Evolutionary conservation across 2,329 filamentous ascomycete species (phyloP).

Genomic region (Pseudogymnoascus sp.): DNA sequence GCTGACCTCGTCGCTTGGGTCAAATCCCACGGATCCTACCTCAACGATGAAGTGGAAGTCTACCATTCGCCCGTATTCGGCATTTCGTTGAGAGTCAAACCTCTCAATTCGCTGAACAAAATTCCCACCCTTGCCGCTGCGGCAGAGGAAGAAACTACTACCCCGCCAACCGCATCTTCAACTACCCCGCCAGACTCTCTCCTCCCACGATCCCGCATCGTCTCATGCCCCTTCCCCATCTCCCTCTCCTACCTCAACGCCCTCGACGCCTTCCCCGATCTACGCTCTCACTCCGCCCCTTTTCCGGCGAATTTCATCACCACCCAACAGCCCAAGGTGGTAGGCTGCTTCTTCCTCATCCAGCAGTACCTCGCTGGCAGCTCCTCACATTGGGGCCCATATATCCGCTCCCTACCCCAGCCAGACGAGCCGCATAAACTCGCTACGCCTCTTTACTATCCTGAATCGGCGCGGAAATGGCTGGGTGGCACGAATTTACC

Average conservation of each 20-base stretch:
- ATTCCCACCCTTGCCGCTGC: constrained; percentile 32
- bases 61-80: constrained; percentile 44
- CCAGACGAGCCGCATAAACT: constrained; percentile 45
- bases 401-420: constrained; percentile 58
- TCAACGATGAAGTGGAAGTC: constrained; percentile 48
- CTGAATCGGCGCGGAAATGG: constrained; percentile 49
- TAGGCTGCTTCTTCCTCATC: constrained; percentile 61
- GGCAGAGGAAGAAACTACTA: constrained; percentile 12
- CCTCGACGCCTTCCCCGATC: constrained; percentile 30
- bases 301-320: constrained; percentile 47
- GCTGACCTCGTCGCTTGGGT: constrained; percentile 43
- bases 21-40: constrained; percentile 35
- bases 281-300: constrained; percentile 17
- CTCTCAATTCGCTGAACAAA: constrained; percentile 17
- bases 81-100: constrained; percentile 46
- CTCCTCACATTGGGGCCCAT: constrained; percentile 60
- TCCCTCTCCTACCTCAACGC: constrained; percentile 55
- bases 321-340: constrained; percentile 47
- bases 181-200: constrained; percentile 8
- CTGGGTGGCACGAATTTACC: constrained; percentile 33
- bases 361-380: constrained; percentile 55
- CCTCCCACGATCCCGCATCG: constrained; percentile 30
- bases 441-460: constrained; percentile 57
- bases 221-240: constrained; percentile 45
- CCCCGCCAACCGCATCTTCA: no score